Base-by-base conservation (phyloP, 140 eudicot genomes). In the Flaveria floridana region DNA sequence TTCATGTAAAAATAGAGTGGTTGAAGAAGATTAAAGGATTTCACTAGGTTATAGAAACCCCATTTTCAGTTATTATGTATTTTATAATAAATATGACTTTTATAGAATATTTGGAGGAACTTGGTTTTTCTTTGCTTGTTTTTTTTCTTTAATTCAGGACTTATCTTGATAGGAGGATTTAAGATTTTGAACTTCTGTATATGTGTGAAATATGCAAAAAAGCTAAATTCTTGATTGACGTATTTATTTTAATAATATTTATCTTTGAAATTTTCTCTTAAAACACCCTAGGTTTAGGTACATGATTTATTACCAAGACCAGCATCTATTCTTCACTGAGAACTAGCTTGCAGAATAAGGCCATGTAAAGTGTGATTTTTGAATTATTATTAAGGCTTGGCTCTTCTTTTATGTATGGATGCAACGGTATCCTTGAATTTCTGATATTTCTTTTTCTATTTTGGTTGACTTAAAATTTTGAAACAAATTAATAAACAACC, bases 281-380 rank as follows among this genome's bases (percentile, higher is more conserved):
- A 63, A 16, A n/a, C 50, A 16, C 70, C 70, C 23, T 37, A 37
- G 8, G 25, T 28, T 63, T 20, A 34, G 15, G 70, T 58, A 20
- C 7, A 55, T 16, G 39, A 3, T 59, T 23, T 21, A 58, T 58
- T 21, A 20, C 34, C 65, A 58, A 59, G 7, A 10, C 7, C 16
- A 59, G 26, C 41, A 59, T 59, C 39, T 59, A 12, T 10, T 59
- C 18, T 21, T 59, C 18, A 25, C 39, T 25, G 18, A 59, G 8
- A 59, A 59, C 8, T 59, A 59, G 66, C 66, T 59, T 59, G 66
- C 37, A 59, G 39, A 21, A 18, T 21, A 57, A 57, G 47, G 28
- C 70, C 10, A 4, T 62, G 10, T 62, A 28, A 13, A 62, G 4
- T 48, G 16, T 64, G 50, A 15, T n/a, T 34, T 59, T n/a, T 65